Base-by-base conservation (phyloP, 257 asterid genomes). In the Ballota nigra region DNA sequence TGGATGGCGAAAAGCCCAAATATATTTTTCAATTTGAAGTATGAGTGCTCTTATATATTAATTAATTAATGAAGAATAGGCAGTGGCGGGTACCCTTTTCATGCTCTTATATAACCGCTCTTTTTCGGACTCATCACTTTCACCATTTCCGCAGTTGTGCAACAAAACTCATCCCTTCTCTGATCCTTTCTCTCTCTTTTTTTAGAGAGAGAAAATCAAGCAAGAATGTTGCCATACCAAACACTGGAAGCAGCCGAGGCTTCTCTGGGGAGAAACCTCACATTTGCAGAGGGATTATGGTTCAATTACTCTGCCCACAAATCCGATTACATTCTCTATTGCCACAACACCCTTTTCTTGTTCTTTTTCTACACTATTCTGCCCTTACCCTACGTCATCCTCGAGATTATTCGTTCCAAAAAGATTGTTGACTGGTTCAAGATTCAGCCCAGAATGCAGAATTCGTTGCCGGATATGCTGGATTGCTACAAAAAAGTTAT, bases 341-440 rank as follows among this genome's bases (percentile, higher is more conserved):
- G 87, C 24, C 92, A 89, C 74, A 89, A 89, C 77, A 87, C 90
- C 0, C 40, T 89, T 2, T 90, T 90, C 81, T 73, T 88, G 77
- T 76, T 83, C 63, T 15, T 90, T 10, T 86, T 88, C 77, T 90
- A 90, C 82, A 80, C 85, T 2, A 4, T 88, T 64, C 52, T 77
- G 38, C 97, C 95, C 0, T 69, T 90, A 29, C 95, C 92, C 1
- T 86, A 72, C 75, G 76, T 88, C 23, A 10, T 83, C 26, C 19
- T 80, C 5, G 91, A 90, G 77, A 81, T 86, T 29, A 0, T 82
- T 34, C 70, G 80, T 64, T 83, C 90, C 12, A 66, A 71, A 23
- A 85, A 78, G 70, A 75, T 83, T 1, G 84, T 83, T 1, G 84
- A 79, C 1, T 26, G 28, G 13, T 88, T 68, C 87, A 90, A 90